Evolutionary conservation across 768 basidiomycete genomes (phyloP).

Genomic region (Gymnopilus junonius): DNA sequence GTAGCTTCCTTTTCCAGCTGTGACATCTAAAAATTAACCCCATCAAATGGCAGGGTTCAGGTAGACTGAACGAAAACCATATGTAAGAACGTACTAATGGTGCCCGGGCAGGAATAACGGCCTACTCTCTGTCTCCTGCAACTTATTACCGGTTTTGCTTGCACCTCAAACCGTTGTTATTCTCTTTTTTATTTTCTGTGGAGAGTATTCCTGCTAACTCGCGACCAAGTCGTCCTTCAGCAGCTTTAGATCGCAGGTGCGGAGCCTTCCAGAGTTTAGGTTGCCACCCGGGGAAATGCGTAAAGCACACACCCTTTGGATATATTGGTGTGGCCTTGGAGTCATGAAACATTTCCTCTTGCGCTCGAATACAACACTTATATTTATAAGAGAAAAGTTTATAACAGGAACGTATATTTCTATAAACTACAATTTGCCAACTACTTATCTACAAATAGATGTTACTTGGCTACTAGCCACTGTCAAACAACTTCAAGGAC

Average conservation of each 20-base stretch:
- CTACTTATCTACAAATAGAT: neutral
- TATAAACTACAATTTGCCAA: neutral
- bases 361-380: neutral
- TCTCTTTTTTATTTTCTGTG: too few species aligned
- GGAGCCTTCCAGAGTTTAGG: too few species aligned
- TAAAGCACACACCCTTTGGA: too few species aligned
- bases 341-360: neutral
- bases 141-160: neutral
- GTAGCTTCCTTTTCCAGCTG: too few species aligned
- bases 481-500: neutral
- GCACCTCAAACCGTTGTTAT: neutral
- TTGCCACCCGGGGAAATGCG: too few species aligned
- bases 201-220: too few species aligned
- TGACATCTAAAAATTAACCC: too few species aligned
- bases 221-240: too few species aligned
- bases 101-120: neutral
- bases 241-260: too few species aligned
- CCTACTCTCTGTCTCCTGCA: neutral
- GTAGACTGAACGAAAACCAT: neutral
- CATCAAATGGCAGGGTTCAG: too few species aligned
- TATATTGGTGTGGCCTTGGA: too few species aligned
- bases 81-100: neutral
- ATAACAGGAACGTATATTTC: slow-evolving; percentile 1
- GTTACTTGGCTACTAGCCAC: neutral
- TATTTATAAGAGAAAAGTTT: neutral